These are phyloP conservation scores for Amanita inopinata DNA, from an alignment of 768 basidiomycete genomes.

Conservation along the genomic window DNA sequence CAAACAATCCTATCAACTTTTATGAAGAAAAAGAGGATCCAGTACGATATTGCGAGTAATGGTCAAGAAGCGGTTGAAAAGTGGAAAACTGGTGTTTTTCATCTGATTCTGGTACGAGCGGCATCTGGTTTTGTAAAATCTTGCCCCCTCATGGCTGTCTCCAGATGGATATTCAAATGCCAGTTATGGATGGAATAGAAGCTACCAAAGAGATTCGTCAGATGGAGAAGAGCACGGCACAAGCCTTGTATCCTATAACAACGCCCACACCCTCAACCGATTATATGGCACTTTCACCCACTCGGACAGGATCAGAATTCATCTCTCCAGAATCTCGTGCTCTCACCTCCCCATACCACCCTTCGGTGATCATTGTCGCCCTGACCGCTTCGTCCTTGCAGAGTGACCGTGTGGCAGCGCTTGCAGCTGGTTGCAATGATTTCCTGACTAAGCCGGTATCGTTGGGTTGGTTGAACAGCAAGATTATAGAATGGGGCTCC, in stretches of 20 bases:
- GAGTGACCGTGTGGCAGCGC: conserved; percentile 91
- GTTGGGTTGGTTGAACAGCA: conserved; percentile 90
- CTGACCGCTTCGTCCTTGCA: conserved; percentile 94
- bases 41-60: conserved; percentile 89
- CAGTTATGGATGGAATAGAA: conserved; percentile 96
- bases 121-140: conserved; percentile 12
- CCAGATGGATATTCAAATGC: conserved; percentile 99
- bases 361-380: conserved; percentile 98
- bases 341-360: conserved; percentile 63
- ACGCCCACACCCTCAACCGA: conserved; percentile 59
- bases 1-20: conserved; percentile 96
- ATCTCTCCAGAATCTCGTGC: conserved; percentile 38
- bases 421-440: conserved; percentile 97
- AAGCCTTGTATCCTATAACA: conserved; percentile 55
- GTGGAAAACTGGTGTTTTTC: conserved; percentile 88
- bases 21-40: conserved; percentile 93
- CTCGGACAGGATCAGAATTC: conserved; percentile 44
- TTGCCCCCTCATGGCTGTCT: conserved; percentile 6
- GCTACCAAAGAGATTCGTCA: conserved; percentile 94
- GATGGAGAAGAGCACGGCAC: conserved; percentile 60
- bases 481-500: conserved; percentile 99
- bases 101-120: conserved; percentile 80
- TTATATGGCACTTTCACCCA: conserved; percentile 14
- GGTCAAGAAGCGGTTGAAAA: conserved; percentile 94
- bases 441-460: conserved; percentile 97